A percentile compares a stretch with the other conserved stretches of the same genome.
phyloP scores from a whole-genome alignment of 2,329 filamentous ascomycete genomes.

The Hortaea werneckii region DNA sequence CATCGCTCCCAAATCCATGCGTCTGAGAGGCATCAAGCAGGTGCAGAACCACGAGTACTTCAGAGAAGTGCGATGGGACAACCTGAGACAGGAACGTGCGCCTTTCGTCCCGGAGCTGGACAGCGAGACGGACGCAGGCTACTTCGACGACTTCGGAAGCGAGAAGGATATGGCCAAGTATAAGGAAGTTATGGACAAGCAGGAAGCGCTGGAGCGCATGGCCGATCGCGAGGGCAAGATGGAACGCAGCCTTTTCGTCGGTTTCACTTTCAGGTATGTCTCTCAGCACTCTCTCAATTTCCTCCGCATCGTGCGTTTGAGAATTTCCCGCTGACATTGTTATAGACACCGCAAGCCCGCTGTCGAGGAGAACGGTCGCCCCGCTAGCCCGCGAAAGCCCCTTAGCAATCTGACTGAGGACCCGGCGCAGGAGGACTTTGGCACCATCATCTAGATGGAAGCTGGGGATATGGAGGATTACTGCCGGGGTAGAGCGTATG shows the following conservation, averaged over 20 bases:
- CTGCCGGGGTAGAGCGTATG: too few species aligned
- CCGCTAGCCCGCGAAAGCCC: slow-evolving; percentile 64
- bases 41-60: slow-evolving; percentile 89
- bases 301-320: neutral
- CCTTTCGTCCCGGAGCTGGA: slow-evolving; percentile 97
- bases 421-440: slow-evolving; percentile 51
- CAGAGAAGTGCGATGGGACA: slow-evolving; percentile 80
- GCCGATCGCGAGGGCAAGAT: slow-evolving; percentile 90
- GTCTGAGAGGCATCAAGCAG: slow-evolving; percentile 82
- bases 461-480: too few species aligned
- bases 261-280: slow-evolving; percentile 81
- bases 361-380: slow-evolving; percentile 54
- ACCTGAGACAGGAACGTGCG: slow-evolving; percentile 72
- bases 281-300: neutral
- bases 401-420: slow-evolving; percentile 49
- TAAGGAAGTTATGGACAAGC: slow-evolving; percentile 98
- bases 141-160: slow-evolving; percentile 96
- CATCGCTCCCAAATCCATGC: slow-evolving; percentile 52
- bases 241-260: slow-evolving; percentile 88
- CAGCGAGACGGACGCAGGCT: slow-evolving; percentile 93
- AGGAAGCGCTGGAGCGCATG: slow-evolving; percentile 84
- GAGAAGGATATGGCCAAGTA: slow-evolving; percentile 99
- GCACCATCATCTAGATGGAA: slow-evolving; percentile 59
- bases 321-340: slow-evolving; percentile 13
- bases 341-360: slow-evolving; percentile 64